A percentile compares a stretch with the other conserved stretches of the same genome.
Conservation (phyloP, 768 basidiomycete species). For the Xerocomellus chrysenteron region DNA sequence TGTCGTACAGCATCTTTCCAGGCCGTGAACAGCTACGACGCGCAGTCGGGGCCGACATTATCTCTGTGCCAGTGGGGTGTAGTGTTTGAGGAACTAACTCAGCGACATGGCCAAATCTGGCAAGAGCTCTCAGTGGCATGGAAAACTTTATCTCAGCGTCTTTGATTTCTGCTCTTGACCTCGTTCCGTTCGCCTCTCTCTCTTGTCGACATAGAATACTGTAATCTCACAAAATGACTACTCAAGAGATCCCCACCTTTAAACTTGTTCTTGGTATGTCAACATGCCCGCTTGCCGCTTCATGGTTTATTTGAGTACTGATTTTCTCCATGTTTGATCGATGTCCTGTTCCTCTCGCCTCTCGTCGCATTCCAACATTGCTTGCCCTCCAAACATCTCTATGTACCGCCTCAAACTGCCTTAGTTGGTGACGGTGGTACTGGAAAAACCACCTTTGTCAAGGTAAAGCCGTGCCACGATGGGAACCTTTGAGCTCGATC, state of each 20-base stretch:
- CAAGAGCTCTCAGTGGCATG: conserved; percentile 27
- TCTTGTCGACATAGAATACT: conserved; percentile 24
- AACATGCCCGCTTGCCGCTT: not conserved
- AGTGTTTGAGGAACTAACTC: not conserved
- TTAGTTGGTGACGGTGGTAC: conserved; percentile 95
- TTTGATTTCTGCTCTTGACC: conserved; percentile 35
- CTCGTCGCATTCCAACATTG: conserved; percentile 11
- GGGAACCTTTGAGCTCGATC: conserved; percentile 40
- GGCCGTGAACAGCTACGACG: not conserved
- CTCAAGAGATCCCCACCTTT: conserved; percentile 72
- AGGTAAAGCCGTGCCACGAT: conserved; percentile 51
- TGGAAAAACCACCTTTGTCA: conserved; percentile 98
- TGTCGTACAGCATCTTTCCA: not conserved
- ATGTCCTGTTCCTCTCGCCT: conserved; percentile 36
- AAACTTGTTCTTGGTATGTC: conserved; percentile 96
- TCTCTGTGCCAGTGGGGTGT: too few species aligned
- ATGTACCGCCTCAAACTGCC: conserved; percentile 1
- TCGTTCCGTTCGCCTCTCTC: conserved; percentile 20
- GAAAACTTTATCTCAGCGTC: conserved; percentile 38
- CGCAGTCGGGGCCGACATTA: too few species aligned
- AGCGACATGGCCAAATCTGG: conserved; percentile 22
- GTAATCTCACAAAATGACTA: conserved; percentile 42
- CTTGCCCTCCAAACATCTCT: not conserved
- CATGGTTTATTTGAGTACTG: conserved; percentile 14
- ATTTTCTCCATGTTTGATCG: conserved; percentile 48